Evolutionary conservation across 495 filamentous ascomycete species (phyloP).

Genomic region (Glonium stellatum): DNA sequence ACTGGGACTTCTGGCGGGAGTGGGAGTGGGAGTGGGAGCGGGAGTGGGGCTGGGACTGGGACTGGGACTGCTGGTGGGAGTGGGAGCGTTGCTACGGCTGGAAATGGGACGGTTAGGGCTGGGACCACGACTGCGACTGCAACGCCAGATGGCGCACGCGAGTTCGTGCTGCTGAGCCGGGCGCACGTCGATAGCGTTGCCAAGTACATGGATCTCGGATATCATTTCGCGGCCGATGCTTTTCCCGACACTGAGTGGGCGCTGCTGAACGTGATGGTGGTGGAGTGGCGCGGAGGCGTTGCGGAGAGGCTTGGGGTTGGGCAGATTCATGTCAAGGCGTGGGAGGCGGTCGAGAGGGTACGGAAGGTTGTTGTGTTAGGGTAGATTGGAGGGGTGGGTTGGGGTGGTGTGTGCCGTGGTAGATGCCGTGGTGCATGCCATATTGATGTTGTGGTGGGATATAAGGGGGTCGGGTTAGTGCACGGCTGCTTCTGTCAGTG

Average conservation of each 20-base stretch:
- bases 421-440: no score
- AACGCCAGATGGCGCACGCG: neutral
- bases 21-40: no score
- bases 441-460: no score
- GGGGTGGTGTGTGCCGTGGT: no score
- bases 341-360: conserved; percentile 1
- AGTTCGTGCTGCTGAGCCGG: conserved; percentile 1
- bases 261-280: conserved; percentile 7
- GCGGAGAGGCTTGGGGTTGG: conserved; percentile 9
- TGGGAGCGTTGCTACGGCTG: no score
- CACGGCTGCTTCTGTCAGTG: no score
- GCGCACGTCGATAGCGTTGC: neutral
- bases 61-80: no score
- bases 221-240: neutral
- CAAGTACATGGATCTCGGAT: neutral
- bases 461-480: neutral
- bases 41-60: no score
- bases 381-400: neutral
- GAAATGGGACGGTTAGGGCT: no score
- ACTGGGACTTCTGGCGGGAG: no score
- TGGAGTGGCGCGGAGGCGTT: neutral
- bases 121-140: no score
- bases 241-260: neutral
- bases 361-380: neutral
- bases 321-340: conserved; percentile 9